Base-by-base conservation (phyloP, 2,329 filamentous ascomycete species). In the Calonectria fujianensis region DNA sequence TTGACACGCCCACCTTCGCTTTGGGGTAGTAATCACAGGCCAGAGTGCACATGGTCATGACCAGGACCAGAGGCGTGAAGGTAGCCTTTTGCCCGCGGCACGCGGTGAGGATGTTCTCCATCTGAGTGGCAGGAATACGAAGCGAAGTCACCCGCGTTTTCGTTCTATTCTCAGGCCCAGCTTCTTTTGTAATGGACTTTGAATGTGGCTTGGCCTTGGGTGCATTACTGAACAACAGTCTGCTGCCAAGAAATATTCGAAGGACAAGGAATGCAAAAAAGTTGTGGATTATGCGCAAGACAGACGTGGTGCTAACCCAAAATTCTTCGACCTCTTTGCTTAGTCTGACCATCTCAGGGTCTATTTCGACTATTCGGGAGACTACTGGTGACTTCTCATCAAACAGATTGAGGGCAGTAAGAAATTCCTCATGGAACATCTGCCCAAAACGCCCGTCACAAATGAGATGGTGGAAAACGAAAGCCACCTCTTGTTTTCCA, bases 11-110 rank as follows among this genome's bases (percentile, higher is more conserved):
- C 3, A 82, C 69, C 51, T 77, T 79, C 0, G 80, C 80, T 9
- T 79, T 64, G 0, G 79, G 80, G 32, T 80, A 82, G 20, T 72
- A 76, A 20, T 82, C 80, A 14, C 41, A 72, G 0, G 75, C 75
- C 5, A 81, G 59, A 0, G 79, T 76, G 39, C 69, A 69, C 1
- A 70, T 27, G 5, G 76, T n/a, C 63, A 77, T 65, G 2, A 74
- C 65, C 1, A 69, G 74, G 2, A 82, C 35, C 1, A 82, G 69
- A 1, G 80, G 79, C 0, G 80, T 82, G 16, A 82, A 80, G 0
- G 76, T 82, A 9, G 77, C 75, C 0, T 76, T 63, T 11, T 75
- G 45, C 16, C 66, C 67, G 4, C 79, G 80, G 31, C 80, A 82
- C 2, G 78, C 78, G 0, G 45, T 24, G 14, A 80, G 35, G 0